These are phyloP conservation scores for Phaeophleospora eucalypticola DNA, from an alignment of 2,329 filamentous ascomycete species.

Conservation along the genomic window DNA sequence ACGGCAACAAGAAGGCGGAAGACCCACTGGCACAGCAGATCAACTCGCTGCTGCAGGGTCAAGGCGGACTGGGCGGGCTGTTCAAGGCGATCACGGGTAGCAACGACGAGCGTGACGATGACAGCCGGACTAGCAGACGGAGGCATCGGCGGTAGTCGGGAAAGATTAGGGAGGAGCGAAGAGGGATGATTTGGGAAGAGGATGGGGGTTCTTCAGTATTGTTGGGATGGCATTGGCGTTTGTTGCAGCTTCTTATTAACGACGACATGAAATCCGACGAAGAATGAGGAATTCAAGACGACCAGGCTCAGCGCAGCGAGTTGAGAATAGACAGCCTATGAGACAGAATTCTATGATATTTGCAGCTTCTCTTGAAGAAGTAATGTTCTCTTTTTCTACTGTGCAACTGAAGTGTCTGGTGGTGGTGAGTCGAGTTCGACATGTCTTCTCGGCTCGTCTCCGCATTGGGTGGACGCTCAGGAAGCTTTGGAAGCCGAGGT, in stretches of 20 bases:
- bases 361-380: not conserved
- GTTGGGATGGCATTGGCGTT: not conserved
- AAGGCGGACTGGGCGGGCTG: conserved; percentile 26
- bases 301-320: not conserved
- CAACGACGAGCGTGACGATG: conserved; percentile 13
- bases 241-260: too few species aligned
- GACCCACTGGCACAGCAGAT: conserved; percentile 29
- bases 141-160: conserved; percentile 6
- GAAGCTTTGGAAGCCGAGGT: conserved; percentile 6
- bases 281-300: not conserved
- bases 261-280: too few species aligned
- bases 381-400: not conserved
- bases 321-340: conserved; percentile 5
- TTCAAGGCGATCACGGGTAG: conserved; percentile 25
- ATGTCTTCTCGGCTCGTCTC: too few species aligned
- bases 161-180: not conserved
- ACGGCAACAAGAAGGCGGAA: conserved; percentile 30
- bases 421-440: too few species aligned
- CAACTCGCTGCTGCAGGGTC: conserved; percentile 29
- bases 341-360: conserved; percentile 4
- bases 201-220: not conserved
- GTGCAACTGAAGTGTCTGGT: too few species aligned
- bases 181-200: not conserved
- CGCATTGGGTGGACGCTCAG: not conserved
- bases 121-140: conserved; percentile 19